These are phyloP conservation scores for Lepidium didymum DNA, from an alignment of 345 rosid genomes.

Conservation along the genomic window DNA sequence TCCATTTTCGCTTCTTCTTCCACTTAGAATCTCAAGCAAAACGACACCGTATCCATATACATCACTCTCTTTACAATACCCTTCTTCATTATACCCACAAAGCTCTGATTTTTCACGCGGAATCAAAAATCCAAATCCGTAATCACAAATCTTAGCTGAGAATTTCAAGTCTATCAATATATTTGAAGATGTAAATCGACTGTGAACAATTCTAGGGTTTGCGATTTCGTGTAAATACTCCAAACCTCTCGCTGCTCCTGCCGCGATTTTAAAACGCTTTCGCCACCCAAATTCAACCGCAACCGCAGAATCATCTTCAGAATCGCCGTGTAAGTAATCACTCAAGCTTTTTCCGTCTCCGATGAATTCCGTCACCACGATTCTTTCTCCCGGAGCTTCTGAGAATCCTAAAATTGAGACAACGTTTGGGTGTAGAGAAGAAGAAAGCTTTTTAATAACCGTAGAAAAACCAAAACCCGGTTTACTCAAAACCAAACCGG, in stretches of 20 bases:
- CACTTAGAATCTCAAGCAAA: slow-evolving; percentile 69
- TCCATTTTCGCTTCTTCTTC: slow-evolving; percentile 63
- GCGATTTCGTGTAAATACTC: slow-evolving; percentile 53
- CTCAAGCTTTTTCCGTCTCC: slow-evolving; percentile 43
- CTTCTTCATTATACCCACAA: slow-evolving; percentile 54
- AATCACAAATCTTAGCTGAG: slow-evolving; percentile 50
- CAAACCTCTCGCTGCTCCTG: slow-evolving; percentile 67
- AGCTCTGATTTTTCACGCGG: slow-evolving; percentile 48
- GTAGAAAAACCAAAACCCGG: slow-evolving; percentile 63
- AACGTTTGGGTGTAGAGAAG: slow-evolving; percentile 55
- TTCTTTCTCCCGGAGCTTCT: slow-evolving; percentile 87
- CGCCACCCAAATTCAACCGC: slow-evolving; percentile 53
- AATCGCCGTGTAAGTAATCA: slow-evolving; percentile 42
- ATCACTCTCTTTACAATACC: slow-evolving; percentile 65
- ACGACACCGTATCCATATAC: slow-evolving; percentile 81
- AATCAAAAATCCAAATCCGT: slow-evolving; percentile 59
- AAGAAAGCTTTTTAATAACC: slow-evolving; percentile 51
- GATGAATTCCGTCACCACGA: slow-evolving; percentile 50
- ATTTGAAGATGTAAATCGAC: slow-evolving; percentile 60
- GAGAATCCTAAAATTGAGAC: slow-evolving; percentile 61
- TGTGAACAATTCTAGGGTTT: slow-evolving; percentile 57
- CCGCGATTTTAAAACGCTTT: slow-evolving; percentile 51
- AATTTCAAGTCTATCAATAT: slow-evolving; percentile 45
- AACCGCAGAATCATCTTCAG: slow-evolving; percentile 23
- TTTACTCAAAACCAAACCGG: slow-evolving; percentile 58